Percentiles rank a stretch among this genome's conserved stretches.
These are phyloP conservation scores for Eimeria maxima DNA, from an alignment of 169 alveolate genomes.

Conservation along the genomic window DNA sequence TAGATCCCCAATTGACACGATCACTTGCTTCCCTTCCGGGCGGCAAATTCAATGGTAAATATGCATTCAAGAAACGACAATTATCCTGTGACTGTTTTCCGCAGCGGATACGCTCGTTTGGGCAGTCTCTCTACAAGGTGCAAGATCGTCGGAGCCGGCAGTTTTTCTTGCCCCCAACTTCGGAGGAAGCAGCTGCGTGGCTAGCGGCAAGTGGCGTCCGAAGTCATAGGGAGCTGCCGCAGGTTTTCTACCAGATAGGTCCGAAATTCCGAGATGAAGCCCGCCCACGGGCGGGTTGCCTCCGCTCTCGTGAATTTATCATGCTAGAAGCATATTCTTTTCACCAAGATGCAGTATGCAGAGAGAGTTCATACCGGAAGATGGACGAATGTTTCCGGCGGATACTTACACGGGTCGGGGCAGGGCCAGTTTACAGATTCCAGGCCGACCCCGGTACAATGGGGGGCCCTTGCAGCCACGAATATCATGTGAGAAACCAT, in stretches of 20 bases:
- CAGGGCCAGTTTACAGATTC: conserved; percentile 55
- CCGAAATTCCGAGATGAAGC: conserved; percentile 64
- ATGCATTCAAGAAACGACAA: not conserved
- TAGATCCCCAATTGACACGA: not conserved
- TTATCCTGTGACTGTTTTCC: not conserved
- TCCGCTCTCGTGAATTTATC: conserved; percentile 71
- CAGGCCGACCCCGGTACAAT: conserved; percentile 57
- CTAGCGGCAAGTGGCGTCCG: conserved; percentile 43
- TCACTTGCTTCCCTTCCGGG: not conserved
- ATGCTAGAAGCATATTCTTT: conserved; percentile 72
- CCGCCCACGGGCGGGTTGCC: conserved; percentile 74
- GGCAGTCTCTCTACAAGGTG: conserved; percentile 40
- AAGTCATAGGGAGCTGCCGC: conserved; percentile 59
- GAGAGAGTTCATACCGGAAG: conserved; percentile 19
- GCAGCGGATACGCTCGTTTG: conserved; percentile 63
- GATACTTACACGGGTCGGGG: conserved; percentile 49
- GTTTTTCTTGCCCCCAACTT: conserved; percentile 62
- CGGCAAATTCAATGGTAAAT: not conserved
- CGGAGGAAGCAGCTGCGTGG: conserved; percentile 74
- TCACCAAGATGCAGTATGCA: conserved; percentile 30
- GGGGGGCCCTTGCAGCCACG: conserved; percentile 77
- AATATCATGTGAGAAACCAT: conserved; percentile 38
- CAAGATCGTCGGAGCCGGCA: conserved; percentile 65
- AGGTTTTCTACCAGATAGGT: conserved; percentile 56
- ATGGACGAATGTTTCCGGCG: conserved; percentile 63